A percentile compares a stretch with the other conserved stretches of the same genome.
phyloP scores from a whole-genome alignment of 1,139 yeast genomes.

The Hemisphaericaspora subhashii region DNA sequence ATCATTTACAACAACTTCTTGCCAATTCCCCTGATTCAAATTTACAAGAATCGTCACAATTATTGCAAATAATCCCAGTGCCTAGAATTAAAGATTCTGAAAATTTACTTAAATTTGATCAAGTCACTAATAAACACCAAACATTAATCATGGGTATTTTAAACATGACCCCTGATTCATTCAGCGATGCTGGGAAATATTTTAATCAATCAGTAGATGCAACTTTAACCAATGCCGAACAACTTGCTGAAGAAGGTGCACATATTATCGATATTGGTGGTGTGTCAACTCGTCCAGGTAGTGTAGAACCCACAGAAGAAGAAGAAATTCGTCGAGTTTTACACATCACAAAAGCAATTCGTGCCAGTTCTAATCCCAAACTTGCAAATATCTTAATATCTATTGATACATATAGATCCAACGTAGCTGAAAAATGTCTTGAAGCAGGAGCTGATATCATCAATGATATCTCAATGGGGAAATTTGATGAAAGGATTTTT shows the following conservation, averaged over 20 bases:
- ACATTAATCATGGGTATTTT: constrained; percentile 80
- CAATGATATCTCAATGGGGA: constrained; percentile 89
- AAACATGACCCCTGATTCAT: constrained; percentile 92
- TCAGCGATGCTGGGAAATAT: constrained; percentile 81
- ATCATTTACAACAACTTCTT: constrained; percentile 63
- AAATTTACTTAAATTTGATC: constrained; percentile 41
- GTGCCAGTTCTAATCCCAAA: constrained; percentile 30
- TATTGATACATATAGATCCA: constrained; percentile 78
- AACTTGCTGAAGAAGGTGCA: constrained; percentile 56
- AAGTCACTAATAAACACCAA: constrained; percentile 28
- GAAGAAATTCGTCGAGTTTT: constrained; percentile 69
- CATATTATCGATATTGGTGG: constrained; percentile 89
- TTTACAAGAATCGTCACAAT: constrained; percentile 47
- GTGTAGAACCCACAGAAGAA: constrained; percentile 54
- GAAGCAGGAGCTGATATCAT: constrained; percentile 84
- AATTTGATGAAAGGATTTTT: constrained; percentile 64
- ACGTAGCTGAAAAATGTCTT: constrained; percentile 71
- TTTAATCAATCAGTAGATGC: constrained; percentile 26
- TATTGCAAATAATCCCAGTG: constrained; percentile 48
- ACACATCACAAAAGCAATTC: constrained; percentile 66
- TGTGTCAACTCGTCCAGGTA: constrained; percentile 86
- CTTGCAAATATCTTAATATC: constrained; percentile 56
- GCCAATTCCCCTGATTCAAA: constrained; percentile 30
- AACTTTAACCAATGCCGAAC: constrained; percentile 37
- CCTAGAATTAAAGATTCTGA: constrained; percentile 22